phyloP scores from a whole-genome alignment of 1,284 basidiomycete species.

The Apiotrichum sp. region DNA sequence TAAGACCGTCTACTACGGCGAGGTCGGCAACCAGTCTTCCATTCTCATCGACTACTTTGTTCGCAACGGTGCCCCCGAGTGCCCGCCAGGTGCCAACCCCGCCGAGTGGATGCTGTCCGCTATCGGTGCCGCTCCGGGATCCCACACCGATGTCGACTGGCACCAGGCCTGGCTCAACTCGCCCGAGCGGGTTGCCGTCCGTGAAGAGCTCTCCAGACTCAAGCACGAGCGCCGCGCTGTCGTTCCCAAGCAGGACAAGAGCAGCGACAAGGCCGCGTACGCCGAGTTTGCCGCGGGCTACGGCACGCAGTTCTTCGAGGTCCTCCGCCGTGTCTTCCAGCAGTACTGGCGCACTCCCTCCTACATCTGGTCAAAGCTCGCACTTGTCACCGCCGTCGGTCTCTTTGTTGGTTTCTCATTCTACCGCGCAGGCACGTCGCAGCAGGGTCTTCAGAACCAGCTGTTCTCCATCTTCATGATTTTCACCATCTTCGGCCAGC shows the following conservation, averaged over 20 bases:
- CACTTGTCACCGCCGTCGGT: slow-evolving; percentile 44
- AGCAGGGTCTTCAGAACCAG: slow-evolving; percentile 74
- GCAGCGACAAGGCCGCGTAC: slow-evolving; percentile 33
- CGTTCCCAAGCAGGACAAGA: slow-evolving; percentile 22
- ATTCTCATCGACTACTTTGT: slow-evolving; percentile 41
- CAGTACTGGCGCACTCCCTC: slow-evolving; percentile 61
- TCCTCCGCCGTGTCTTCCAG: slow-evolving; percentile 54
- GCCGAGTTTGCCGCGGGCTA: slow-evolving; percentile 56
- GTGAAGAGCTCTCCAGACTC: slow-evolving; percentile 48
- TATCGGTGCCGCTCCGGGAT: slow-evolving; percentile 65
- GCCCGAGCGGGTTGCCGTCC: slow-evolving; percentile 44
- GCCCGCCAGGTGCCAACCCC: slow-evolving; percentile 27
- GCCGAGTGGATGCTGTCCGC: slow-evolving; percentile 47
- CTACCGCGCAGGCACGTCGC: slow-evolving; percentile 60
- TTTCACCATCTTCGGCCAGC: slow-evolving; percentile 46
- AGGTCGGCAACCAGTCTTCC: slow-evolving; percentile 34
- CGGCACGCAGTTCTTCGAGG: slow-evolving; percentile 52
- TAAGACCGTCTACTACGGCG: slow-evolving; percentile 30
- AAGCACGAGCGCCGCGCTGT: slow-evolving; percentile 37
- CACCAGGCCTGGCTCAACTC: slow-evolving; percentile 59
- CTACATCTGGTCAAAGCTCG: slow-evolving; percentile 70
- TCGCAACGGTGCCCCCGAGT: slow-evolving; percentile 15
- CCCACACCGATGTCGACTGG: slow-evolving; percentile 60
- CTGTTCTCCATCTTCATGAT: slow-evolving; percentile 57
- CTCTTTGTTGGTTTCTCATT: slow-evolving; percentile 54